Conservation (phyloP, 192 early-diverging fungal genomes). For the Rhizoclosmatium globosum region DNA sequence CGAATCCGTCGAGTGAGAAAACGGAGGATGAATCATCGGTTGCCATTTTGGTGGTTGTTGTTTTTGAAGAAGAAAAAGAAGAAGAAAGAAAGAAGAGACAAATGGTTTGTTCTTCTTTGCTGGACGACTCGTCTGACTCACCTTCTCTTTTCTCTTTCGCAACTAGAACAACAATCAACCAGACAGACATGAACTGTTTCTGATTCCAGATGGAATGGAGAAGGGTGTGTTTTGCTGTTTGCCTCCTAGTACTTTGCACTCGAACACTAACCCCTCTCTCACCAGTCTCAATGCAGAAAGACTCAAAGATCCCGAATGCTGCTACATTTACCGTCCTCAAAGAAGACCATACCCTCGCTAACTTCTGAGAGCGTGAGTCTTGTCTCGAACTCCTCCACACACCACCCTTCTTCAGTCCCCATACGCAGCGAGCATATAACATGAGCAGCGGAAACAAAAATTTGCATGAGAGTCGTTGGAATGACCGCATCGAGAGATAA, state of each 20-base stretch:
- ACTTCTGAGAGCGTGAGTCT: slow-evolving; percentile 87
- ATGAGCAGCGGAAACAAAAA: background rate
- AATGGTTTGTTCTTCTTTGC: too few species aligned
- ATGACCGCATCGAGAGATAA: too few species aligned
- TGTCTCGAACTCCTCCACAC: background rate
- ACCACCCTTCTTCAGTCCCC: background rate
- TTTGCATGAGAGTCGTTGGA: background rate
- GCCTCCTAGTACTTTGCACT: background rate
- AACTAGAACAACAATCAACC: slow-evolving; percentile 40
- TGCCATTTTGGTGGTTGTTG: background rate
- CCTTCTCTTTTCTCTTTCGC: background rate
- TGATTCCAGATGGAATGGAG: slow-evolving; percentile 40
- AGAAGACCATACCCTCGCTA: slow-evolving; percentile 98
- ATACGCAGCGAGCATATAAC: background rate
- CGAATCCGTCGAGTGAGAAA: background rate
- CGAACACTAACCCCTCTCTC: background rate
- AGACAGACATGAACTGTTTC: slow-evolving; percentile 44
- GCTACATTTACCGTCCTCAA: slow-evolving; percentile 89
- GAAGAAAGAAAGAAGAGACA: background rate
- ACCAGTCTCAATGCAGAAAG: slow-evolving; percentile 79
- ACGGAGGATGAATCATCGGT: background rate
- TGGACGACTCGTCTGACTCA: too few species aligned
- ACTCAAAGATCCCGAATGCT: slow-evolving; percentile 94
- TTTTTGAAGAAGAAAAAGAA: background rate
- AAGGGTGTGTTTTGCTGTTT: slow-evolving; percentile 10